A percentile compares a stretch with the other conserved stretches of the same genome.
phyloP scores from a whole-genome alignment of 495 filamentous ascomycete genomes.

The Penicillium nucicola region DNA sequence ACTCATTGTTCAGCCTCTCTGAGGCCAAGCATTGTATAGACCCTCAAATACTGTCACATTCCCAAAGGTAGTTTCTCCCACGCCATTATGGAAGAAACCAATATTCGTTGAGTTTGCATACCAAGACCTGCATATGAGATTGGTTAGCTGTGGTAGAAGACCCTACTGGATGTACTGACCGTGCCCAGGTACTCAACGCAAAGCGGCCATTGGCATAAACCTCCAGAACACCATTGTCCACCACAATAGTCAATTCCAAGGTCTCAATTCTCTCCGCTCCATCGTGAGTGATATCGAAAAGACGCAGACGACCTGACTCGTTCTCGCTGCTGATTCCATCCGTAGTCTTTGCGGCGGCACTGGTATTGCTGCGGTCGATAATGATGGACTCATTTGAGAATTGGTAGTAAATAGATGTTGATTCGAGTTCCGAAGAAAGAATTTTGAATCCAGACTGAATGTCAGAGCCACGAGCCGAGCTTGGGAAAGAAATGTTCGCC shows the following conservation, averaged over 20 bases:
- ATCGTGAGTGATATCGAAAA: conserved; percentile 11
- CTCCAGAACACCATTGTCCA: conserved; percentile 18
- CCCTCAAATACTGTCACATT: conserved; percentile 17
- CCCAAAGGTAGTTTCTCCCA: conserved; percentile 9
- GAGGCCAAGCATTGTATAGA: conserved; percentile 19
- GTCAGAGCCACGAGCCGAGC: conserved; percentile 10
- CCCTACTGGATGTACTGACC: conserved; percentile 6
- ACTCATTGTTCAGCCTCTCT: not conserved
- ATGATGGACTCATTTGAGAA: conserved; percentile 24
- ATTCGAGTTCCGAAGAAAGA: conserved; percentile 12
- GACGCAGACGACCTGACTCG: conserved; percentile 13
- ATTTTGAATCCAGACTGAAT: conserved; percentile 19
- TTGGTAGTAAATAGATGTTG: conserved; percentile 20
- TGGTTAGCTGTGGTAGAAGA: not conserved
- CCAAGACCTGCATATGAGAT: conserved; percentile 13
- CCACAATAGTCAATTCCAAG: conserved; percentile 16
- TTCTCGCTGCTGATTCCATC: conserved; percentile 10
- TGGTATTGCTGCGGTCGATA: conserved; percentile 18
- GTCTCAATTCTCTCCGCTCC: conserved; percentile 12
- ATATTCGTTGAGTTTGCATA: conserved; percentile 21
- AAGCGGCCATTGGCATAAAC: conserved; percentile 23
- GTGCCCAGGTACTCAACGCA: conserved; percentile 16
- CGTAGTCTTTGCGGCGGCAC: conserved; percentile 16
- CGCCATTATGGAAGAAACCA: conserved; percentile 19
- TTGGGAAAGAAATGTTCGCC: conserved; percentile 13